Conservation (phyloP, 306 rosid genomes). For the Datisca glomerata region DNA sequence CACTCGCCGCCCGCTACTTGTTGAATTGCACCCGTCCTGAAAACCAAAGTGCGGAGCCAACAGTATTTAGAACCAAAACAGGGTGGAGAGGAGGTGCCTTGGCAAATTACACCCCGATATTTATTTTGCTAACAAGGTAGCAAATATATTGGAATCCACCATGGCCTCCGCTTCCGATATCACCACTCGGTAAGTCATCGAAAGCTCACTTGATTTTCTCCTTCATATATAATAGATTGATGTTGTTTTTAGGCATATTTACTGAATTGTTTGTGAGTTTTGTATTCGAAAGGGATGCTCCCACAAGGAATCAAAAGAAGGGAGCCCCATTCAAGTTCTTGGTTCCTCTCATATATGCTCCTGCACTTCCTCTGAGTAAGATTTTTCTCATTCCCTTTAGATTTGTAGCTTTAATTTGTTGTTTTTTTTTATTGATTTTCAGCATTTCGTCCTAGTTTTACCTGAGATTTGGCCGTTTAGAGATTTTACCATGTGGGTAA, state of each 20-base stretch:
- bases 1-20: no score
- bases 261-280: constrained; percentile 1
- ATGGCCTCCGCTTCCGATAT: background rate
- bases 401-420: constrained; percentile 3
- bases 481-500: constrained; percentile 1
- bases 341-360: constrained; percentile 82
- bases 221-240: background rate
- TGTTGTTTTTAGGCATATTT: background rate
- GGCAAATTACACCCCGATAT: no score
- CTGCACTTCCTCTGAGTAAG: constrained; percentile 84
- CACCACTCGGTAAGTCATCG: background rate
- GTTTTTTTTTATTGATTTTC: background rate
- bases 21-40: no score
- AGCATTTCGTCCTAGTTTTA: background rate
- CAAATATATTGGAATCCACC: background rate
- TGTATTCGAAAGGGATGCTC: constrained; percentile 32
- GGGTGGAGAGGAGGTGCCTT: no score
- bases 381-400: no score
- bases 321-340: constrained; percentile 69
- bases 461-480: background rate
- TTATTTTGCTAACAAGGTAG: no score
- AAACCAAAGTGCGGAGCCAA: no score
- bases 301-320: constrained; percentile 35
- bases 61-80: no score
- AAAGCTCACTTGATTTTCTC: background rate